Conservation (phyloP, 108 stramenopile species). For the Fragilariopsis cylindrus region DNA sequence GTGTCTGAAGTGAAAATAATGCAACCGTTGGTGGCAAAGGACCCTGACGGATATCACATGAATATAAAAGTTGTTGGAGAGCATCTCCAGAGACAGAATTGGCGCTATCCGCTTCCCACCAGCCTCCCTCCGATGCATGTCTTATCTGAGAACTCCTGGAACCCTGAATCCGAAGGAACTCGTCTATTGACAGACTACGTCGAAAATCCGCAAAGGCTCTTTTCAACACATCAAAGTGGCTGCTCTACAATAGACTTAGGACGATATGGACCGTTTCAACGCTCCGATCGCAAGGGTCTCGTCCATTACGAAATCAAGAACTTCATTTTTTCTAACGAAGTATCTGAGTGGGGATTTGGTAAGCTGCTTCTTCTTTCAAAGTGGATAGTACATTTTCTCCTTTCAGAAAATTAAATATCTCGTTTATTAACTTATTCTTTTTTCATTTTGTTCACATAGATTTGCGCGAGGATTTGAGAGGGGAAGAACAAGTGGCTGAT, state of each 20-base stretch:
- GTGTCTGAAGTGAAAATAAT: conserved; percentile 3
- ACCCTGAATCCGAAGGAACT: background rate
- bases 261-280: conserved; percentile 57
- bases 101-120: conserved; percentile 34
- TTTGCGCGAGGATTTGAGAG: conserved; percentile 27
- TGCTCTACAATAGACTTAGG: conserved; percentile 53
- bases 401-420: no score
- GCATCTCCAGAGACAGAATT: conserved; percentile 37
- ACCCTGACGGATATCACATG: conserved; percentile 29
- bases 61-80: conserved; percentile 47
- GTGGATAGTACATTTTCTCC: background rate
- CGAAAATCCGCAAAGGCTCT: conserved; percentile 11
- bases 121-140: conserved; percentile 14
- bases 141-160: conserved; percentile 1
- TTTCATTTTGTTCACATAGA: conserved; percentile 3
- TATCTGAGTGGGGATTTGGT: conserved; percentile 38
- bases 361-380: background rate
- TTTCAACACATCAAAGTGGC: conserved; percentile 27
- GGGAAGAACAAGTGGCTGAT: conserved; percentile 51
- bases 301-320: conserved; percentile 53
- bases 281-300: conserved; percentile 54
- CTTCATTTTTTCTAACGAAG: conserved; percentile 53
- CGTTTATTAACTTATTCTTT: no score
- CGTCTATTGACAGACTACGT: conserved; percentile 22
- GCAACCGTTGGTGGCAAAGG: conserved; percentile 27